Conservation (phyloP, 345 rosid genomes). For the Arabis alpina region DNA sequence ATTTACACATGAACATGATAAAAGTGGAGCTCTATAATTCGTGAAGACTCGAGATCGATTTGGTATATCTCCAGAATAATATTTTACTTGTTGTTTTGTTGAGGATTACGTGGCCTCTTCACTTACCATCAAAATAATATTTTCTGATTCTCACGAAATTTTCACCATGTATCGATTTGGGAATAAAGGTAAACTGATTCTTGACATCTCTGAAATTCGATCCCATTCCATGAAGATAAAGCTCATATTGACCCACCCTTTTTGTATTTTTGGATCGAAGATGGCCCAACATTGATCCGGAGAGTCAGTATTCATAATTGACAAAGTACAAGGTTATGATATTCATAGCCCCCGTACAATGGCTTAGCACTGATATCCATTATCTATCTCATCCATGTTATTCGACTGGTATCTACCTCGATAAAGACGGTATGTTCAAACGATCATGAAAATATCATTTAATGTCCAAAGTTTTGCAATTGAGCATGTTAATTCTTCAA, state of each 20-base stretch:
- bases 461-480: too few relatives aligned
- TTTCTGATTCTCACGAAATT: slow-evolving; percentile 8
- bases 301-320: slow-evolving; percentile 24
- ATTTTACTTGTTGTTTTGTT: not conserved
- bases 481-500: too few relatives aligned
- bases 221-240: slow-evolving; percentile 39
- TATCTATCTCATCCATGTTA: too few relatives aligned
- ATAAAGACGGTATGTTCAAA: too few relatives aligned
- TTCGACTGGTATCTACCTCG: too few relatives aligned
- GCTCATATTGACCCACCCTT: slow-evolving; percentile 13
- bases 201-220: slow-evolving; percentile 24
- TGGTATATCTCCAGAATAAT: slow-evolving; percentile 18
- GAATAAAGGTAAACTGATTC: slow-evolving; percentile 26
- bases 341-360: slow-evolving; percentile 16
- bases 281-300: slow-evolving; percentile 31
- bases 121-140: not conserved
- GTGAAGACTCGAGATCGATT: slow-evolving; percentile 31
- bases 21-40: slow-evolving; percentile 9
- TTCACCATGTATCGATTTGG: slow-evolving; percentile 13
- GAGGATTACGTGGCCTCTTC: slow-evolving; percentile 29
- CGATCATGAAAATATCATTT: too few relatives aligned
- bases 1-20: not conserved
- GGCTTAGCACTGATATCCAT: too few relatives aligned
- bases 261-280: not conserved
- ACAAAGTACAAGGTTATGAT: not conserved